A percentile compares a stretch with the other conserved stretches of the same genome.
Conservation (phyloP, 345 rosid species). For the Lepidium didymum region DNA sequence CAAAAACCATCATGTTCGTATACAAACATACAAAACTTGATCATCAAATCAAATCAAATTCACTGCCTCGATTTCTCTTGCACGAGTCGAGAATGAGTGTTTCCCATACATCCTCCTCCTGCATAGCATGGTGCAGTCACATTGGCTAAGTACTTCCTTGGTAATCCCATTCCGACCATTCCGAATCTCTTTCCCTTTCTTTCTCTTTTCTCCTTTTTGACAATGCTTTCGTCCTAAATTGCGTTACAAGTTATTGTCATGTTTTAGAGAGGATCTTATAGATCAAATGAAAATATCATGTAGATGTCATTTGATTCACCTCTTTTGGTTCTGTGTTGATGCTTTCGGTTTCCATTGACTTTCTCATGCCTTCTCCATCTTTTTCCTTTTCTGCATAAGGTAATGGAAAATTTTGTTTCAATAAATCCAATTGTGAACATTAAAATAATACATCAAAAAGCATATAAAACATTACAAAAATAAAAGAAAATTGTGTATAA, state of each 20-base stretch:
- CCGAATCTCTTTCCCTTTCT: conserved; percentile 22
- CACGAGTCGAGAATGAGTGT: conserved; percentile 13
- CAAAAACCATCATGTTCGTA: not conserved
- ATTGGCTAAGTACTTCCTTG: conserved; percentile 22
- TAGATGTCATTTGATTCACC: conserved; percentile 1
- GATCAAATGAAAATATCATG: not conserved
- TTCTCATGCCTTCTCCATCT: conserved; percentile 13
- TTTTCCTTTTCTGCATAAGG: conserved; percentile 20
- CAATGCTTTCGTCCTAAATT: conserved; percentile 10
- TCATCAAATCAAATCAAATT: not conserved
- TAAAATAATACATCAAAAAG: not conserved
- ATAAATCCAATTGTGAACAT: not conserved
- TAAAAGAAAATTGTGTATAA: not conserved
- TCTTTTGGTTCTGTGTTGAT: conserved; percentile 18
- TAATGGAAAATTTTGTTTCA: not conserved
- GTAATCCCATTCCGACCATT: conserved; percentile 20
- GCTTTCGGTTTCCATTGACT: conserved; percentile 17
- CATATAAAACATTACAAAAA: not conserved
- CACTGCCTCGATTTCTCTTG: conserved; percentile 16
- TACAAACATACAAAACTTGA: not conserved
- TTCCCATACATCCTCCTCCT: conserved; percentile 30
- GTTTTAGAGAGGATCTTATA: not conserved
- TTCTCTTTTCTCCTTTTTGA: conserved; percentile 12
- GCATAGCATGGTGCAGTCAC: conserved; percentile 25
- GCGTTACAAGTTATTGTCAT: too few species aligned